Evolutionary conservation across 2,329 filamentous ascomycete species (phyloP).

Genomic region (Aureobasidium sp.): DNA sequence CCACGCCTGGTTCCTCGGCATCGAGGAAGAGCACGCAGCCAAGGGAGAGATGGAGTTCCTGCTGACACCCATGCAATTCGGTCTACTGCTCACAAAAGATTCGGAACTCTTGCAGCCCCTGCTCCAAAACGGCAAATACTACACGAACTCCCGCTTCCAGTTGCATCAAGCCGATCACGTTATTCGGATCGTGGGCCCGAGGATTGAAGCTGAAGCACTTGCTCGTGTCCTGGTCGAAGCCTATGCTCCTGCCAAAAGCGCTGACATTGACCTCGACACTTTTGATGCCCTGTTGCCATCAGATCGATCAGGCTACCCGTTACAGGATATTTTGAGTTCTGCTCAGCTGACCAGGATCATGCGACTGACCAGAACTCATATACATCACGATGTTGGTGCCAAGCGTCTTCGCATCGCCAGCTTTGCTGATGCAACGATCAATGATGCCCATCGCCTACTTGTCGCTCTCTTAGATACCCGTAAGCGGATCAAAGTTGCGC

Average conservation of each 20-base stretch:
- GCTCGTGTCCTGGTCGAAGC: conserved; percentile 2
- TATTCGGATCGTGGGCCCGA: conserved; percentile 12
- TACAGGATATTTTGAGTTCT: neutral
- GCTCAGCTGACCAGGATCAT: neutral
- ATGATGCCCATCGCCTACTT: conserved; percentile 12
- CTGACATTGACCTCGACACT: neutral
- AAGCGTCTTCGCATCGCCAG: conserved; percentile 9
- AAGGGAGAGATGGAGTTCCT: conserved; percentile 12
- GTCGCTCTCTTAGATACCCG: neutral
- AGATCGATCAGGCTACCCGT: neutral
- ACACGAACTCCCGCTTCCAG: conserved; percentile 8
- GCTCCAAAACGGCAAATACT: conserved; percentile 8
- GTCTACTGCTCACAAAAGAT: conserved; percentile 10
- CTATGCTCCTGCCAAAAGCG: neutral
- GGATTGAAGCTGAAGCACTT: conserved; percentile 11
- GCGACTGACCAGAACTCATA: conserved; percentile 5
- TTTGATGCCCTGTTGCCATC: neutral
- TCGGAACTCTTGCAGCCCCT: neutral
- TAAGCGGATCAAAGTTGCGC: no score
- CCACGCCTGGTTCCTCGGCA: conserved; percentile 5
- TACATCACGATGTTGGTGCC: neutral
- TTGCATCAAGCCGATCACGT: conserved; percentile 7
- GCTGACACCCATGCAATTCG: conserved; percentile 8
- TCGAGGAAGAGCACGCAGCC: conserved; percentile 8
- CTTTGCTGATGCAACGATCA: conserved; percentile 4